These are phyloP conservation scores for Mucor circinelloides DNA, from an alignment of 371 early-diverging fungal genomes.

Conservation along the genomic window DNA sequence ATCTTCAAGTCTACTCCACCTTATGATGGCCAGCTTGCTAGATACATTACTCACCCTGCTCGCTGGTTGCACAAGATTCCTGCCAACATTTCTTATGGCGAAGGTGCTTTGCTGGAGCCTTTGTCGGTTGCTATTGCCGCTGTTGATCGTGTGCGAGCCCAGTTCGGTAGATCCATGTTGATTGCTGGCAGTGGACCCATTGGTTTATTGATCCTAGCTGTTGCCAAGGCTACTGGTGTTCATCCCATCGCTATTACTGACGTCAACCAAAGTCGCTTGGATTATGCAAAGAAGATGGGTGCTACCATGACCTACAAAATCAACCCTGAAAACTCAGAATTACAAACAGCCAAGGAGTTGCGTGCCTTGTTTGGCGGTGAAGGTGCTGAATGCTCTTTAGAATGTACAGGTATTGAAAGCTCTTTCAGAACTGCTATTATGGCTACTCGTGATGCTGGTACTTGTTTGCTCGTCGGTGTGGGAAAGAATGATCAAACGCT, in stretches of 20 bases:
- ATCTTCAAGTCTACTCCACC: conserved; percentile 54
- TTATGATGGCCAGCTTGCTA: conserved; percentile 44
- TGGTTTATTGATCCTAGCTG: conserved; percentile 46
- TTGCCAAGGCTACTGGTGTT: conserved; percentile 44
- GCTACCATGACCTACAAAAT: conserved; percentile 40
- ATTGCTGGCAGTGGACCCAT: conserved; percentile 52
- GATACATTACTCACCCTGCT: conserved; percentile 48
- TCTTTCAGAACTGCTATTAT: conserved; percentile 49
- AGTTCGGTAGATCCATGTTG: conserved; percentile 43
- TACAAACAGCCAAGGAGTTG: conserved; percentile 38
- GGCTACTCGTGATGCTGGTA: conserved; percentile 46
- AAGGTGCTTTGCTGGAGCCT: conserved; percentile 49
- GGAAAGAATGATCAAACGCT: conserved; percentile 49
- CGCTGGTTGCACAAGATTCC: conserved; percentile 53
- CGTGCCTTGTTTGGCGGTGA: conserved; percentile 34
- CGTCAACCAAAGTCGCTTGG: conserved; percentile 36
- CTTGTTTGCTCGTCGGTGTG: conserved; percentile 48
- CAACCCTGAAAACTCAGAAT: conserved; percentile 32
- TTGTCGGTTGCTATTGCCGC: conserved; percentile 50
- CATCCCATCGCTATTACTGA: conserved; percentile 46
- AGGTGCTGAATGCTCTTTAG: conserved; percentile 43
- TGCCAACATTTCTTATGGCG: conserved; percentile 36
- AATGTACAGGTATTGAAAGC: conserved; percentile 50
- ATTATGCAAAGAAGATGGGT: conserved; percentile 46
- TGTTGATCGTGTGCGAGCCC: conserved; percentile 38